Evolutionary conservation across 129 eudicot genomes (phyloP), one percentile per base, ranked within the genome.

Genomic region (Flaveria bidentis): DNA sequence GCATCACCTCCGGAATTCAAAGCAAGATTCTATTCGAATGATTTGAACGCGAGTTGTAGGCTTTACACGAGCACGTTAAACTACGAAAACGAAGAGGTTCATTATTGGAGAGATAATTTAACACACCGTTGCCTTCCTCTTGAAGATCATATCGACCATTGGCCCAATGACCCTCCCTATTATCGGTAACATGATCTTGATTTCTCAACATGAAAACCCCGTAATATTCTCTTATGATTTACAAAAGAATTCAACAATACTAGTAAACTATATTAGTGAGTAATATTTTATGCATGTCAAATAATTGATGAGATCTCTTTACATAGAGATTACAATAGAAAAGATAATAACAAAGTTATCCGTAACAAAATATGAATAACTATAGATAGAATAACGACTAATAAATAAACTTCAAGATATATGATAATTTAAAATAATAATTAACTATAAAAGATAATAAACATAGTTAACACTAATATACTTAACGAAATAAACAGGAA

Each of bases 41-140:
- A 92, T 39, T 72, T 69, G 9, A 86, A 70, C 46, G 67, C 68
- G 42, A 74, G 64, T 46, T 90, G 90, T 76, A 78, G 88, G 83
- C 74, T 90, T 3, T 89, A 84, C 60, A 76, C 96, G 17, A 90
- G 94, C 80, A 85, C 86, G 14, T 33, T 85, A 53, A 84, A 86
- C 77, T 92, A 90, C 42, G 86, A 77, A 39, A 75, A 69, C 12
- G 98, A 92, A 78, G 82, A 83, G 69, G 71, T 84, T 74, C 98
- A 92, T 73, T 92, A 75, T 60, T 92, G 98, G 98, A 83, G 98
- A 71, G 98, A 92, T 64, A 87, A 84, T 68, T 81, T 92, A 4
- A 84, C 89, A 1, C 96, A 90, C 46, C 80, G 73, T 15, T 90
- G 98, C 67, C 82, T 83, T 78, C 97, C 97, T 45, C 47, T 88